phyloP scores from a whole-genome alignment of 23 red algal species.

The Gracilaria gracilis region DNA sequence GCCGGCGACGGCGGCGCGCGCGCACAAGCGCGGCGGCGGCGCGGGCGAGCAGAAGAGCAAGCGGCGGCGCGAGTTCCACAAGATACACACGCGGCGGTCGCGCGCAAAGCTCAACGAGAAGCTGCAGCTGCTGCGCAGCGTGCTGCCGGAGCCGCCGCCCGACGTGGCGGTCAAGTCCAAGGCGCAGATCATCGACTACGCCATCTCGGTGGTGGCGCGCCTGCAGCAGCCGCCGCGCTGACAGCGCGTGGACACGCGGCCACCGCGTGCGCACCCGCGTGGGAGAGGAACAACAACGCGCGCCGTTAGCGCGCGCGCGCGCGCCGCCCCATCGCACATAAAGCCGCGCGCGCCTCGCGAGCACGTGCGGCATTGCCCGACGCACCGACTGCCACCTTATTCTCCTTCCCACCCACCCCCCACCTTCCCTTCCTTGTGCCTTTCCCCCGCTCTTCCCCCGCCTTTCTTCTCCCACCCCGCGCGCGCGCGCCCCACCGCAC shows the following conservation, averaged over 20 bases:
- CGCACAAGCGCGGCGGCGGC: background rate
- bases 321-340: background rate
- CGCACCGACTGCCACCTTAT: background rate
- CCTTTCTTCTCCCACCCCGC: background rate
- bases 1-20: background rate
- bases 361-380: background rate
- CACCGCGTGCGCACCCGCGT: background rate
- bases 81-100: constrained; percentile 73
- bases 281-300: background rate
- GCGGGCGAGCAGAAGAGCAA: background rate
- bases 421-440: background rate
- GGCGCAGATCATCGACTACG: constrained; percentile 72
- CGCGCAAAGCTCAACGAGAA: constrained; percentile 79
- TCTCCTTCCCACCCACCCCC: background rate
- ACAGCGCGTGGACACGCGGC: background rate
- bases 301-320: background rate
- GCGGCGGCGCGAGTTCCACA: constrained; percentile 61
- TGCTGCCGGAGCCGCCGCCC: constrained; percentile 57
- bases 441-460: background rate
- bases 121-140: constrained; percentile 48
- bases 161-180: constrained; percentile 65
- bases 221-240: background rate
- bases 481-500: background rate
- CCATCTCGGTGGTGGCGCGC: constrained; percentile 48
- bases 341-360: background rate